These are phyloP conservation scores for Corymbia calophylla DNA, from an alignment of 441 rosid species.

Conservation along the genomic window DNA sequence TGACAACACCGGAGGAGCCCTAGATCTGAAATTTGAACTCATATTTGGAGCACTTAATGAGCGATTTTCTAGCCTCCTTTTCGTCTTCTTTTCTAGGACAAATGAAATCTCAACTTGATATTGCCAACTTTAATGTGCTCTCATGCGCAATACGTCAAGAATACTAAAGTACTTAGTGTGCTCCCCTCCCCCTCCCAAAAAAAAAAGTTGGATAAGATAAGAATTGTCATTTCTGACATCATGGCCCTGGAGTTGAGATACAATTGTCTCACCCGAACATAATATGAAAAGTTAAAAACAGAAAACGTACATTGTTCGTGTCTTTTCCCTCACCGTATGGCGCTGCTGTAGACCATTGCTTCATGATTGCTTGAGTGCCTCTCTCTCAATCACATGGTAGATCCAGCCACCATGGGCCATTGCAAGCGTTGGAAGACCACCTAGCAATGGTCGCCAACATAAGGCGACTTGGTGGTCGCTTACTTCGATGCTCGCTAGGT, in stretches of 20 bases:
- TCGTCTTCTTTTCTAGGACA: not conserved
- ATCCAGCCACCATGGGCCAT: fast-evolving
- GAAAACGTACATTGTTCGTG: not conserved
- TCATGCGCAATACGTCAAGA: not conserved
- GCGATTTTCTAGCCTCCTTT: not conserved
- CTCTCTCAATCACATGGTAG: not conserved
- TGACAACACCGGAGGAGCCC: not conserved
- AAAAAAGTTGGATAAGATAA: not conserved
- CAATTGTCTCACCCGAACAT: not conserved
- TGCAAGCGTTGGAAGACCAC: not conserved
- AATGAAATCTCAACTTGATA: not conserved
- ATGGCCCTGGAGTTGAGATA: not conserved
- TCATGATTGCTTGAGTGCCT: too few relatives aligned
- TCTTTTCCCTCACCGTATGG: not conserved
- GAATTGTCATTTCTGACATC: not conserved
- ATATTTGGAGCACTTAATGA: not conserved
- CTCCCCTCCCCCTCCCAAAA: not conserved
- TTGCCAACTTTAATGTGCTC: not conserved
- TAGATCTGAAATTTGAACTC: not conserved
- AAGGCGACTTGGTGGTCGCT: not conserved
- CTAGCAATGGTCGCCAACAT: not conserved
- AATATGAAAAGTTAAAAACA: not conserved
- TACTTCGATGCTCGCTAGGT: not conserved
- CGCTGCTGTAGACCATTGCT: too few relatives aligned
- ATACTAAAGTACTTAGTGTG: not conserved